A percentile compares a stretch with the other conserved stretches of the same genome.
These are phyloP conservation scores for Mycena floridula DNA, from an alignment of 768 basidiomycete genomes.

Conservation along the genomic window DNA sequence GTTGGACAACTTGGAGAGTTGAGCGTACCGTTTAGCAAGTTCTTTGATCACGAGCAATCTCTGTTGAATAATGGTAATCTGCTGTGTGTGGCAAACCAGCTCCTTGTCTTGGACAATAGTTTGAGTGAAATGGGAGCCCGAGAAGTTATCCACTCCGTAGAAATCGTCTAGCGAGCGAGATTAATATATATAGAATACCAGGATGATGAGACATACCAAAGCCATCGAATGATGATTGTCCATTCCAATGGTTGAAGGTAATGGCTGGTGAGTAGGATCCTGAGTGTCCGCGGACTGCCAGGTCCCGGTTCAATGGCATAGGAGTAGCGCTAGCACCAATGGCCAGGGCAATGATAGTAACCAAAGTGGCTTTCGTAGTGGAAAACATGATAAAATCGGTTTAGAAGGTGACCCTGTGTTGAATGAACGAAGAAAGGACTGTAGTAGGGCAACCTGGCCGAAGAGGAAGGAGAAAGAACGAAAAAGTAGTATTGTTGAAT, in stretches of 20 bases:
- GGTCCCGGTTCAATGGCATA: too few species aligned
- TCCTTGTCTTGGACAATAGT: slow-evolving; percentile 17
- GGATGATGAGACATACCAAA: slow-evolving; percentile 12
- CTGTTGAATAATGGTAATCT: slow-evolving; percentile 26
- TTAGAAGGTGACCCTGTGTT: too few species aligned
- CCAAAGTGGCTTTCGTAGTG: too few species aligned
- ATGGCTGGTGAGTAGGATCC: not conserved
- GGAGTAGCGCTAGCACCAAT: too few species aligned
- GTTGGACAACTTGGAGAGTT: not conserved
- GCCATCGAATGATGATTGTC: slow-evolving; percentile 20
- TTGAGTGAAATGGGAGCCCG: slow-evolving; percentile 18
- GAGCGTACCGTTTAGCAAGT: slow-evolving; percentile 23
- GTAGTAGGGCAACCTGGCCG: too few species aligned
- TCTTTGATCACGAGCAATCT: slow-evolving; percentile 28
- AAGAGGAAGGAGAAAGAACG: too few species aligned
- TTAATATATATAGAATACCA: not conserved
- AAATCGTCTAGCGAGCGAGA: slow-evolving; percentile 23
- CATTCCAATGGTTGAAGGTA: slow-evolving; percentile 31
- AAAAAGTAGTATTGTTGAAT: too few species aligned
- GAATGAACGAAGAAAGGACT: too few species aligned
- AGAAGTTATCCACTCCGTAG: slow-evolving; percentile 31
- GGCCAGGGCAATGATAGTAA: too few species aligned
- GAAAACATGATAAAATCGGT: too few species aligned
- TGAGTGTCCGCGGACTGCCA: too few species aligned
- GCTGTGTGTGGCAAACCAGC: slow-evolving; percentile 22